These are phyloP conservation scores for Citrus reticulata DNA, from an alignment of 345 rosid species.

Conservation along the genomic window DNA sequence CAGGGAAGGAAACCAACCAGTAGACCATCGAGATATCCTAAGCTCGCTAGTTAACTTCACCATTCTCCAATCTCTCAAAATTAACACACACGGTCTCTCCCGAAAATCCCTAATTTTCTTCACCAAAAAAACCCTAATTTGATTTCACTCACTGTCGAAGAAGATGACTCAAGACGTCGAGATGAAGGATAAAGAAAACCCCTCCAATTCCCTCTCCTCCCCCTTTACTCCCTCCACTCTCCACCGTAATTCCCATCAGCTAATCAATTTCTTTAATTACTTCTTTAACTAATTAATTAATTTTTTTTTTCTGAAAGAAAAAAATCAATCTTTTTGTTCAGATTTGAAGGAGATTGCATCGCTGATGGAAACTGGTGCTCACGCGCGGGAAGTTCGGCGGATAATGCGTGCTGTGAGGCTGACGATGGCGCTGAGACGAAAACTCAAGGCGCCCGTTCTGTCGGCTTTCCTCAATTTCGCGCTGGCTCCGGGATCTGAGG, in stretches of 20 bases:
- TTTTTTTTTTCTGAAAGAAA: background rate
- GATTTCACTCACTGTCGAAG: background rate
- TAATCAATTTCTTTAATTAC: background rate
- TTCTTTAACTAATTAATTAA: no score
- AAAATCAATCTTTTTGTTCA: background rate
- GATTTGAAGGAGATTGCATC: constrained; percentile 66
- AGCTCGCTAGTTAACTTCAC: background rate
- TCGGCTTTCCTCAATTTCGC: constrained; percentile 38
- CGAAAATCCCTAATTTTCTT: background rate
- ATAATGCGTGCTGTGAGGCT: constrained; percentile 46
- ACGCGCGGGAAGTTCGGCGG: constrained; percentile 46
- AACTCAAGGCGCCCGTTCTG: constrained; percentile 35
- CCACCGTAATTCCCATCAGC: constrained; percentile 13
- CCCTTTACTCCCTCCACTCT: constrained; percentile 29
- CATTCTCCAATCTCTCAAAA: background rate
- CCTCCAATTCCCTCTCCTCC: constrained; percentile 24
- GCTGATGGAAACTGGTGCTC: constrained; percentile 48
- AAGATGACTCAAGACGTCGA: constrained; percentile 36
- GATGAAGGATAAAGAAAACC: constrained; percentile 37
- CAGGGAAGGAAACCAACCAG: background rate
- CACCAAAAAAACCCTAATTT: background rate
- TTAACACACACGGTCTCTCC: background rate
- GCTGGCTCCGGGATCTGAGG: constrained; percentile 50
- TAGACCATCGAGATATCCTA: no score
- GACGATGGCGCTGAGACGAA: constrained; percentile 44